Conservation (phyloP, 2,329 filamentous ascomycete species). For the Aureobasidium sp. region DNA sequence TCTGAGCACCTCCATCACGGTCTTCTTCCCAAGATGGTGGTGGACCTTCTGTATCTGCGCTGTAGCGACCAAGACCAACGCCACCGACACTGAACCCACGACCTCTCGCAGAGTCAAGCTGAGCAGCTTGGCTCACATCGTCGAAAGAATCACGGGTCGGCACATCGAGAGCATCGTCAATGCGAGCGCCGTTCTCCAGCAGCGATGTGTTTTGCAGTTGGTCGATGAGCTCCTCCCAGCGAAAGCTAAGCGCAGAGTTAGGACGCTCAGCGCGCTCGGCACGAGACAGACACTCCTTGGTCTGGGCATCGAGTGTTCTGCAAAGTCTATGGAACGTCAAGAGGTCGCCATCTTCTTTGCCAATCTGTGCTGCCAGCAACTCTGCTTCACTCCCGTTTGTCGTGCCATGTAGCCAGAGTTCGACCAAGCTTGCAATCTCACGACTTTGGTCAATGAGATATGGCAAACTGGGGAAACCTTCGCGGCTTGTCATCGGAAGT, state of each 20-base stretch:
- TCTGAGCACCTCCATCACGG: constrained; percentile 15
- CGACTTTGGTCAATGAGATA: constrained; percentile 86
- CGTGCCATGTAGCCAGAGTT: constrained; percentile 61
- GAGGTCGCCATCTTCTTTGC: constrained; percentile 36
- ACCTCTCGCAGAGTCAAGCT: neutral
- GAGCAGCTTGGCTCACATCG: constrained; percentile 8
- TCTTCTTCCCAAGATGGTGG: constrained; percentile 12
- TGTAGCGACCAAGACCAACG: neutral
- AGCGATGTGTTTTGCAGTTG: constrained; percentile 26
- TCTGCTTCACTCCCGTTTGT: constrained; percentile 12
- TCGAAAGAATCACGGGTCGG: constrained; percentile 13
- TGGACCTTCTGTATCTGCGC: constrained; percentile 2
- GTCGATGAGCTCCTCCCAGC: constrained; percentile 46
- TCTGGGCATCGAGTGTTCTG: constrained; percentile 37
- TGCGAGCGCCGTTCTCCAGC: constrained; percentile 22
- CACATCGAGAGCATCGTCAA: constrained; percentile 22
- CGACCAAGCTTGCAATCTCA: constrained; percentile 74
- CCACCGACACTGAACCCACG: neutral
- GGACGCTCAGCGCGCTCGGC: constrained; percentile 46
- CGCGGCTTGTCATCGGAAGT: constrained; percentile 67
- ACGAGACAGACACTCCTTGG: constrained; percentile 41
- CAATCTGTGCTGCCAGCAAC: neutral
- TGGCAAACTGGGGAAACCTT: constrained; percentile 87
- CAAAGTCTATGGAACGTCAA: constrained; percentile 42
- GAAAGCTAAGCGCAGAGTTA: constrained; percentile 37